These are phyloP conservation scores for Colletotrichum phormii DNA, from an alignment of 2,329 filamentous ascomycete species.

Conservation along the genomic window DNA sequence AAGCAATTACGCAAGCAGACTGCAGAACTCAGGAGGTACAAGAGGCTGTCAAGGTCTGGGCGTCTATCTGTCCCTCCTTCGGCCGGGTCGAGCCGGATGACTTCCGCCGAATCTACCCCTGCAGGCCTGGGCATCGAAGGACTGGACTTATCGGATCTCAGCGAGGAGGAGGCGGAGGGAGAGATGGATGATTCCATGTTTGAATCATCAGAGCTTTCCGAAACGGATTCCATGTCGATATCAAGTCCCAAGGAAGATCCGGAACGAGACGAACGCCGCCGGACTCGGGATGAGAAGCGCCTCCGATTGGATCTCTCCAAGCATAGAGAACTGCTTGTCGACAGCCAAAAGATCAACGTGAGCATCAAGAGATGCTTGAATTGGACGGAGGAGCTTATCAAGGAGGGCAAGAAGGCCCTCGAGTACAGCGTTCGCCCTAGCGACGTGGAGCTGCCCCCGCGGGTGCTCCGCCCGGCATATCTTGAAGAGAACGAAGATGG, in stretches of 20 bases:
- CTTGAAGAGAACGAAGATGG: constrained; percentile 62
- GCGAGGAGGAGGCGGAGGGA: constrained; percentile 58
- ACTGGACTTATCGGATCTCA: constrained; percentile 62
- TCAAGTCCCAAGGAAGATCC: constrained; percentile 45
- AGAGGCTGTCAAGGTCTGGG: constrained; percentile 86
- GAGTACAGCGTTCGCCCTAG: constrained; percentile 83
- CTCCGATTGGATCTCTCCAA: constrained; percentile 88
- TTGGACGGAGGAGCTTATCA: constrained; percentile 91
- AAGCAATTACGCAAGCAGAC: constrained; percentile 92
- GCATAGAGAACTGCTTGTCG: constrained; percentile 88
- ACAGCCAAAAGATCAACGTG: constrained; percentile 95
- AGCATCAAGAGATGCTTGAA: constrained; percentile 89
- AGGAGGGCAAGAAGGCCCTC: constrained; percentile 87
- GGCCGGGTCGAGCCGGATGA: constrained; percentile 55
- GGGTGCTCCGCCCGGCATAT: constrained; percentile 77
- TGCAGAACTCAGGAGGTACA: constrained; percentile 85
- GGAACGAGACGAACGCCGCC: constrained; percentile 60
- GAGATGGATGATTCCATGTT: constrained; percentile 56
- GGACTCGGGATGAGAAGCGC: constrained; percentile 82
- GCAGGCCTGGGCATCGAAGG: constrained; percentile 57
- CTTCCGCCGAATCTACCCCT: constrained; percentile 53
- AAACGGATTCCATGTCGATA: constrained; percentile 53
- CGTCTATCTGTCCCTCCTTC: constrained; percentile 69
- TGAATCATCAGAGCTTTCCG: constrained; percentile 53
- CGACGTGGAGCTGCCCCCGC: constrained; percentile 84